A percentile compares a stretch with the other conserved stretches of the same genome.
Evolutionary conservation across 2,329 filamentous ascomycete genomes (phyloP).

Genomic region (Clonostachys sp.): DNA sequence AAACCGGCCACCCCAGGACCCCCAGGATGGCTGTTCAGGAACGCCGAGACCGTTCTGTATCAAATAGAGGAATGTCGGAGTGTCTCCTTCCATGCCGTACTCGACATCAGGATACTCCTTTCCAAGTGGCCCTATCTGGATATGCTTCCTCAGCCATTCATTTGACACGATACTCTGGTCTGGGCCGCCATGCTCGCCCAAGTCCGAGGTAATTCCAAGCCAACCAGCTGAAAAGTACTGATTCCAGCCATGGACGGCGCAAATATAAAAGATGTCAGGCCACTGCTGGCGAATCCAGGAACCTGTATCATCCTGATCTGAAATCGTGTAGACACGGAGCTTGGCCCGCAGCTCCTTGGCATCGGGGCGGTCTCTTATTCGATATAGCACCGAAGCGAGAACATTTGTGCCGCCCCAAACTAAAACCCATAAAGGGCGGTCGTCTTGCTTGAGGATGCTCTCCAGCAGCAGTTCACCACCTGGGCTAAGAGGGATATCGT

Average conservation of each 20-base stretch:
- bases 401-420: slow-evolving; percentile 50
- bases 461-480: slow-evolving; percentile 36
- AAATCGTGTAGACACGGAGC: slow-evolving; percentile 50
- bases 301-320: slow-evolving; percentile 54
- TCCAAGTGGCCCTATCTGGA: slow-evolving; percentile 42
- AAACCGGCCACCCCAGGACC: slow-evolving; percentile 46
- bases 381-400: slow-evolving; percentile 38
- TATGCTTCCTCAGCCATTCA: slow-evolving; percentile 46
- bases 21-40: slow-evolving; percentile 38
- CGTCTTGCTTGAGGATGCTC: slow-evolving; percentile 11
- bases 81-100: slow-evolving; percentile 49
- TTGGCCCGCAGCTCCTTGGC: slow-evolving; percentile 28
- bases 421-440: slow-evolving; percentile 43
- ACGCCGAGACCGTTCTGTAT: slow-evolving; percentile 26
- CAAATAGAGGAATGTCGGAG: slow-evolving; percentile 38
- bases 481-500: neutral
- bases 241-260: slow-evolving; percentile 50
- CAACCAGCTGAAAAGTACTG: slow-evolving; percentile 49
- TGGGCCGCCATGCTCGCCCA: slow-evolving; percentile 27
- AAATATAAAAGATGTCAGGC: slow-evolving; percentile 51
- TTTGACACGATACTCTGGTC: slow-evolving; percentile 38
- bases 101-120: slow-evolving; percentile 36
- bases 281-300: slow-evolving; percentile 49
- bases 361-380: slow-evolving; percentile 16
- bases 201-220: slow-evolving; percentile 46